A percentile compares a stretch with the other conserved stretches of the same genome.
phyloP scores from a whole-genome alignment of 306 rosid species.

The Clitoria ternatea region DNA sequence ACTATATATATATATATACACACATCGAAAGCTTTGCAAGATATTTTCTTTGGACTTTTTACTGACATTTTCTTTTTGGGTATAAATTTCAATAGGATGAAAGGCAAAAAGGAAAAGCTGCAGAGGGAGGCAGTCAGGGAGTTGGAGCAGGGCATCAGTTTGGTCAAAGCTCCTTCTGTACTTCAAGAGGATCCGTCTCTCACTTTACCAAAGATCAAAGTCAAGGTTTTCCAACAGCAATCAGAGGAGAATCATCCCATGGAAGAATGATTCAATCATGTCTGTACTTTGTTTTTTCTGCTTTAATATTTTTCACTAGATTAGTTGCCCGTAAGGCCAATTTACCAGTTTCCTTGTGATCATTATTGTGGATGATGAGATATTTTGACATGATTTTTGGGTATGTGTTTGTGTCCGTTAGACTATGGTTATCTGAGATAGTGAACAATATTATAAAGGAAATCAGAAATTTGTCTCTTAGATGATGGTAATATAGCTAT shows the following conservation, averaged over 20 bases:
- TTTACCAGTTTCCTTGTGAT: not conserved
- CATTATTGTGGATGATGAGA: not conserved
- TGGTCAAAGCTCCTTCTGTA: constrained; percentile 54
- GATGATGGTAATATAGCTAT: no score
- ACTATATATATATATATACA: not conserved
- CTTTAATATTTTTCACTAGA: no score
- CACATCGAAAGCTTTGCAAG: not conserved
- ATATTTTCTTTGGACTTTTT: not conserved
- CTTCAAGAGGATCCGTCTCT: constrained; percentile 43
- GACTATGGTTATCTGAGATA: not conserved
- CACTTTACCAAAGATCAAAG: constrained; percentile 46
- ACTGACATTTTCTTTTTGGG: constrained; percentile 1
- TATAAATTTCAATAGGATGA: constrained; percentile 40
- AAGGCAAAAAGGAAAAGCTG: constrained; percentile 35
- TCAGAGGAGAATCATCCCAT: constrained; percentile 40
- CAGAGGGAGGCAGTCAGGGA: constrained; percentile 37
- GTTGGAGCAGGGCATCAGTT: constrained; percentile 34
- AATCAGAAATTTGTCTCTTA: not conserved
- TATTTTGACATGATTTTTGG: not conserved
- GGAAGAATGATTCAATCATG: constrained; percentile 56
- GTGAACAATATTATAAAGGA: not conserved
- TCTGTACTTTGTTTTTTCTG: not conserved
- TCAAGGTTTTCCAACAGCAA: constrained; percentile 39
- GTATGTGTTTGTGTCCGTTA: not conserved
- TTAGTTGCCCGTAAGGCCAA: not conserved